Conservation (phyloP, 2,329 filamentous ascomycete species). For the Xylariaceae sp. region DNA sequence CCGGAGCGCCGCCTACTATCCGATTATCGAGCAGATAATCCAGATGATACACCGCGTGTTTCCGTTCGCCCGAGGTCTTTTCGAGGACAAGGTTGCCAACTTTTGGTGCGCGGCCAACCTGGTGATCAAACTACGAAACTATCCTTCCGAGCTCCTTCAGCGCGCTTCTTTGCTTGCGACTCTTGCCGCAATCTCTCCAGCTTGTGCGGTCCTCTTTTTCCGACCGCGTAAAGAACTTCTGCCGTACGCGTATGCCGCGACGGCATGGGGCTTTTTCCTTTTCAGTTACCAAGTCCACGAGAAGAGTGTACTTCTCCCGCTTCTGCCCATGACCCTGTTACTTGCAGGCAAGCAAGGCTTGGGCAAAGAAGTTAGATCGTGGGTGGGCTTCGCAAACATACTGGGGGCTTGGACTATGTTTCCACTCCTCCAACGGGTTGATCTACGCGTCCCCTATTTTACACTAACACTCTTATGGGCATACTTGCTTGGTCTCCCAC, state of each 20-base stretch:
- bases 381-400: slow-evolving; percentile 94
- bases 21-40: slow-evolving; percentile 68
- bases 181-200: slow-evolving; percentile 67
- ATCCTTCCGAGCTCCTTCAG: slow-evolving; percentile 67
- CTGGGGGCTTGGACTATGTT: slow-evolving; percentile 91
- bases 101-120: slow-evolving; percentile 94
- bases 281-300: slow-evolving; percentile 98
- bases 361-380: slow-evolving; percentile 69
- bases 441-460: slow-evolving; percentile 76
- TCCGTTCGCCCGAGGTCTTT: slow-evolving; percentile 89
- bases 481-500: slow-evolving; percentile 82
- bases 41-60: slow-evolving; percentile 92
- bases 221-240: slow-evolving; percentile 72
- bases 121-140: slow-evolving; percentile 76
- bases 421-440: slow-evolving; percentile 79
- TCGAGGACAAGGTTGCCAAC: slow-evolving; percentile 98
- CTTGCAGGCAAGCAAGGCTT: slow-evolving; percentile 74
- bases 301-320: slow-evolving; percentile 87
- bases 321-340: slow-evolving; percentile 88
- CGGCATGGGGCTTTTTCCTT: slow-evolving; percentile 94
- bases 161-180: slow-evolving; percentile 70
- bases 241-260: slow-evolving; percentile 73
- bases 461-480: slow-evolving; percentile 85
- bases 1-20: slow-evolving; percentile 64
- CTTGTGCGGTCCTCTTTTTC: slow-evolving; percentile 73